Evolutionary conservation across 441 rosid genomes (phyloP), one percentile per base, ranked within the genome.

Genomic region (Adansonia grandidieri): DNA sequence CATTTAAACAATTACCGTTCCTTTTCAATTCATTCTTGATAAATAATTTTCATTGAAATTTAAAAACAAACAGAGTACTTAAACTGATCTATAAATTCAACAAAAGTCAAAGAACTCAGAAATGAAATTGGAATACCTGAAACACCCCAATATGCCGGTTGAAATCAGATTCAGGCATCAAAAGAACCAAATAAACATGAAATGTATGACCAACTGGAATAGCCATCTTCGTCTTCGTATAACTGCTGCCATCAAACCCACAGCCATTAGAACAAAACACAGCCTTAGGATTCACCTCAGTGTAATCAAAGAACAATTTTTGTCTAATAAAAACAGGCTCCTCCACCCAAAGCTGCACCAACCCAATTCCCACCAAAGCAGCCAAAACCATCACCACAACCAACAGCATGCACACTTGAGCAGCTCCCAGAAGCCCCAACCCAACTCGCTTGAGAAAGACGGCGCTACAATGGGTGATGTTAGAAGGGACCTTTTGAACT

Each of bases 81-180:
- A 15, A 60, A 60, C 6, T 58, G 63, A 19, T 19, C 13, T 8
- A 58, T 58, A 58, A 58, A 58, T 58, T 65, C 22, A 17, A 40
- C 70, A 14, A 65, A 40, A 44, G 4, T 1, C 24, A 19, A 19
- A 17, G 15, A 45, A 9, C 22, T 44, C 8, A 17, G 42, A 28
- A 51, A 53, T 50, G n/a, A 71, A 71, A 70, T 2, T 17, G 20
- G 62, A 61, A 54, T 79, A 93, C 97, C 93, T 91, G 99, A 79
- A 96, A 93, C 7, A 91, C 78, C 1, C 97, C 97, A 45, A 90
- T 61, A 10, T 88, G 81, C 76, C 86, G 74, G 69, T 92, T 96
- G 80, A 86, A 81, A 68, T 91, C 88, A 70, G 98, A 95, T 63
- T 92, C 97, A 6, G 98, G 97, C 91, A 93, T 80, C 86, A 90